Base-by-base conservation (phyloP, 345 rosid genomes). In the Passiflora organensis region DNA sequence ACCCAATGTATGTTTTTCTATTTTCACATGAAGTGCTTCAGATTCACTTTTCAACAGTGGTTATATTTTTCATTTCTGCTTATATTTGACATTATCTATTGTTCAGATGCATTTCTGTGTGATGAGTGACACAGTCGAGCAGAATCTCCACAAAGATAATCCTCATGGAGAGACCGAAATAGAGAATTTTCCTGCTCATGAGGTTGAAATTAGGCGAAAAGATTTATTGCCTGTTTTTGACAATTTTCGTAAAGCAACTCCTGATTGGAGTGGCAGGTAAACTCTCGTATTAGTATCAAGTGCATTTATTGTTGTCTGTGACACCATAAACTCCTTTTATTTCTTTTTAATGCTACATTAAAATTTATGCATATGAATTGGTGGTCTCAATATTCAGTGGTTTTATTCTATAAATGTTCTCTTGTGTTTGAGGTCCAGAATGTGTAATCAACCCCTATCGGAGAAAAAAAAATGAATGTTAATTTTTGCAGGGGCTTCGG, bases 141-240 rank as follows among this genome's bases (percentile, higher is more conserved):
- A 48, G 56, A 68, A 49, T 21, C 44, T 72, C 57, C 53, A 48
- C 48, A 56, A 64, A 50, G 75, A 72, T 48, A 51, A 34, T 43
- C 14, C 44, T 58, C 73, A 70, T 34, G 96, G 91, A 59, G 97
- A 89, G 77, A 65, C 72, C 17, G 95, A 83, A 78, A 65, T 93
- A 17, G 99, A 89, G 75, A 77, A 78, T 45, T 64, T 83, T 51
- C 76, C 75, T 51, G 68, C 68, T 58, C 74, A 74, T 45, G 95
- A 87, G 72, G 70, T 89, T 69, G 97, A 93, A 70, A 82, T 86
- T 32, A 76, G 82, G 68, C 76, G 76, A 21, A 93, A 80, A 75
- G 96, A 89, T 73, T 66, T 83, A 13, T 71, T 93, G 55, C 97
- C 99, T 20, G 80, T 85, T 72, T 86, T 80, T 59, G 85, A 89